Percentiles rank a stretch among this genome's conserved stretches.
phyloP scores from a whole-genome alignment of 2,329 filamentous ascomycete species.

The Fusarium paranaense region DNA sequence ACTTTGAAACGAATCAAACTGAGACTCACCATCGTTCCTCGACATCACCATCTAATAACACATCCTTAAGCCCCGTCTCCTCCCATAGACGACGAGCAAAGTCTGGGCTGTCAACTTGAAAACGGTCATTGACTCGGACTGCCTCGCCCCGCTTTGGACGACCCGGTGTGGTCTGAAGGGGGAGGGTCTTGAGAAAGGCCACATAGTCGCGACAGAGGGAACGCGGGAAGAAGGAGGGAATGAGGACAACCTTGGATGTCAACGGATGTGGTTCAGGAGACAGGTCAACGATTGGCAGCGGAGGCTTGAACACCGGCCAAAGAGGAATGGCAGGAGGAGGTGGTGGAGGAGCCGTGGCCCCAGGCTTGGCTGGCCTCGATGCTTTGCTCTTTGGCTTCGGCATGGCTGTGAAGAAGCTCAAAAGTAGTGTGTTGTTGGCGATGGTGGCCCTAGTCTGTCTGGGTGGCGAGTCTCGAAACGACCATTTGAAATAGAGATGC shows the following conservation, averaged over 20 bases:
- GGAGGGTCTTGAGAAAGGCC: constrained; percentile 75
- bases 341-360: constrained; percentile 41
- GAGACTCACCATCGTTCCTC: constrained; percentile 59
- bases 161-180: constrained; percentile 81
- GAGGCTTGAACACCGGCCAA: constrained; percentile 80
- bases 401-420: constrained; percentile 38
- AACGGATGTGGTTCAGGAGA: constrained; percentile 63
- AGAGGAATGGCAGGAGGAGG: constrained; percentile 51
- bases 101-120: constrained; percentile 78
- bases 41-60: constrained; percentile 57
- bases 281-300: constrained; percentile 74
- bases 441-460: neutral
- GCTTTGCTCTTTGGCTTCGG: constrained; percentile 51
- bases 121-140: constrained; percentile 88
- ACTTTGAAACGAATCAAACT: neutral
- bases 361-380: constrained; percentile 40
- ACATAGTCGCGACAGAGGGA: constrained; percentile 82
- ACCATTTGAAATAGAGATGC: neutral
- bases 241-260: constrained; percentile 74
- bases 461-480: neutral
- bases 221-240: constrained; percentile 80
- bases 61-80: constrained; percentile 77
- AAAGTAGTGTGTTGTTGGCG: neutral
- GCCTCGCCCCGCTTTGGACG: constrained; percentile 85
- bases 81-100: constrained; percentile 85